Conservation (phyloP, 225 moss, liverwort and hornwort genomes). For the Sphagnum tenellum region DNA sequence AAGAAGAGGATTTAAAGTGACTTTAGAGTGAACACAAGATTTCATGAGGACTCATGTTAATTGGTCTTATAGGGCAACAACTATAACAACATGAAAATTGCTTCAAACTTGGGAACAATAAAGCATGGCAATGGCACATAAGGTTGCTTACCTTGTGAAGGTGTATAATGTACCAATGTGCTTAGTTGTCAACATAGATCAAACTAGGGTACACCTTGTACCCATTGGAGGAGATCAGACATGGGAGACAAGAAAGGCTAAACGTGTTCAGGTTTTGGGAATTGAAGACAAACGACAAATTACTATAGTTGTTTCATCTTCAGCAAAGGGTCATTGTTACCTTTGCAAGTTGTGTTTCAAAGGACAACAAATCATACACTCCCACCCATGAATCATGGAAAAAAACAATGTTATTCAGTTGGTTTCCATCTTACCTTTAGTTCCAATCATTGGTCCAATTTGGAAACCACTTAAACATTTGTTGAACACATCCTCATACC, state of each 20-base stretch:
- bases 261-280: not conserved
- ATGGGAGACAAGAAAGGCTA: not conserved
- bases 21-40: too few relatives aligned
- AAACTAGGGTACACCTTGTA: constrained; percentile 1
- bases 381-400: too few relatives aligned
- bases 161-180: not conserved
- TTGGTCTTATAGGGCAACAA: not conserved
- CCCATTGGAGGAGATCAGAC: not conserved
- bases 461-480: not conserved
- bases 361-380: not conserved
- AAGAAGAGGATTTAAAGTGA: too few relatives aligned
- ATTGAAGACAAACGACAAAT: not conserved
- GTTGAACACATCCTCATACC: not conserved
- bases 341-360: constrained; percentile 3
- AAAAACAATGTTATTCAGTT: not conserved
- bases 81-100: not conserved
- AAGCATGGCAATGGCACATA: not conserved
- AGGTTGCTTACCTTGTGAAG: constrained; percentile 2
- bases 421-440: not conserved
- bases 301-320: not conserved
- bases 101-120: not conserved
- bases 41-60: not conserved
- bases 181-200: constrained; percentile 4
- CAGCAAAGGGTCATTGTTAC: not conserved
- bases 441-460: not conserved